Conservation (phyloP, 805 yeast genomes). For the Henningerozyma blattae region DNA sequence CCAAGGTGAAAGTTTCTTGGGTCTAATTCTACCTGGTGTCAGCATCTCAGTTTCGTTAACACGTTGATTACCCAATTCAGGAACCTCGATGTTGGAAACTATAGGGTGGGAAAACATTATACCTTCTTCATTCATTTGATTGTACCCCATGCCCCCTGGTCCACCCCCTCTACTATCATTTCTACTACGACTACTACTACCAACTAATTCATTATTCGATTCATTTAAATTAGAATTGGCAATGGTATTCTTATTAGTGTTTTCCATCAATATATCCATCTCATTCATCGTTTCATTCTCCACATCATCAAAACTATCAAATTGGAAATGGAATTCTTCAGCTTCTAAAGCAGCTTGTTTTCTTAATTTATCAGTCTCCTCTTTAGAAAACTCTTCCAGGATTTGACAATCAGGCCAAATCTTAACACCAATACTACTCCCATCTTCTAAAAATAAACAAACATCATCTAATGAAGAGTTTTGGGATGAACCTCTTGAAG, state of each 20-base stretch:
- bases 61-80: slow-evolving; percentile 29
- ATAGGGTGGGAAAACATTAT: slow-evolving; percentile 32
- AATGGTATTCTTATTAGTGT: too few relatives aligned
- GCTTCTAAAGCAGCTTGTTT: slow-evolving; percentile 30
- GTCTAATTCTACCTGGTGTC: slow-evolving; percentile 54
- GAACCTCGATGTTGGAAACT: slow-evolving; percentile 32
- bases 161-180: too few relatives aligned
- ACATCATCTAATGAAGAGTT: slow-evolving; percentile 83
- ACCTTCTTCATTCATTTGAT: slow-evolving; percentile 10
- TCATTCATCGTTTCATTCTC: slow-evolving; percentile 3
- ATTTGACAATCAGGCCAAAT: slow-evolving; percentile 78
- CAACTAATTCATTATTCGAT: background rate
- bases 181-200: background rate
- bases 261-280: too few relatives aligned
- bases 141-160: too few relatives aligned
- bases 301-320: slow-evolving; percentile 23
- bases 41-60: slow-evolving; percentile 46
- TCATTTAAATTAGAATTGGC: background rate
- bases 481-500: slow-evolving; percentile 31
- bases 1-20: slow-evolving; percentile 70
- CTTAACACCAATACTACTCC: slow-evolving; percentile 12
- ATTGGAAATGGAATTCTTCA: slow-evolving; percentile 26
- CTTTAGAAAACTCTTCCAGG: slow-evolving; percentile 63
- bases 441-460: slow-evolving; percentile 69
- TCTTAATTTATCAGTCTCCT: slow-evolving; percentile 44